Base-by-base conservation (phyloP, 306 rosid species). In the Castanea crenata region DNA sequence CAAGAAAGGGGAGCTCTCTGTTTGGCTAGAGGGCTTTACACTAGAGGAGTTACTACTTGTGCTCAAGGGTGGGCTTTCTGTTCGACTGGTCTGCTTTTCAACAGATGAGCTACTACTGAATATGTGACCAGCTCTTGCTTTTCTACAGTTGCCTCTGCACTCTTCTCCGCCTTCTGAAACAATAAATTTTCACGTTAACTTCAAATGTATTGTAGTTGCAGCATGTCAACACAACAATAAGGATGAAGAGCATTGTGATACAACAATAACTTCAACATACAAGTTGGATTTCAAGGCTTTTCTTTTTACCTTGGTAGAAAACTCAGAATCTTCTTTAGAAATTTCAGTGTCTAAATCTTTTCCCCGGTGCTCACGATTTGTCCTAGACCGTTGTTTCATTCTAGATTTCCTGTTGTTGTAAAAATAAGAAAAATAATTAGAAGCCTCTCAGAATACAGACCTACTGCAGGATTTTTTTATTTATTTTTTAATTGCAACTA, bases 401-500 rank as follows among this genome's bases (percentile, higher is more conserved):
- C 80, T 92, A 74, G 92, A 80, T 59, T 86, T 92, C 78, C 87
- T 84, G 67, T 57, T 75, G 88, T 94, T 94, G 87, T 69, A 35
- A 69, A 68, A 20, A 68, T 8, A 15, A 70, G 71, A 35, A 65
- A 29, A 65, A 13, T 23, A 71, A 56, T 25, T 21, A 76, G 72
- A 54, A 81, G 34, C 23, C 29, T 58, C 63, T 9, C 59, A 49
- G 72, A 29, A 76, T 55, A 70, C 57, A 23, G 35, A 57, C 21
- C 41, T 8, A 46, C 41, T 3, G 46, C 46, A 38, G 46, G 46
- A 38, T 38, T 38, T 7, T 38, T 38, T 38, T 32, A 4, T 31
- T 31, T 31, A 21, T 3, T 3, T 31, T 31, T 32, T 32, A 4
- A 38, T 21, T 68, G 62, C 62, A 69, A 51, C 54, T 58, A 20